phyloP scores from a whole-genome alignment of 2,329 filamentous ascomycete genomes.

The Elsinoe arachidis region DNA sequence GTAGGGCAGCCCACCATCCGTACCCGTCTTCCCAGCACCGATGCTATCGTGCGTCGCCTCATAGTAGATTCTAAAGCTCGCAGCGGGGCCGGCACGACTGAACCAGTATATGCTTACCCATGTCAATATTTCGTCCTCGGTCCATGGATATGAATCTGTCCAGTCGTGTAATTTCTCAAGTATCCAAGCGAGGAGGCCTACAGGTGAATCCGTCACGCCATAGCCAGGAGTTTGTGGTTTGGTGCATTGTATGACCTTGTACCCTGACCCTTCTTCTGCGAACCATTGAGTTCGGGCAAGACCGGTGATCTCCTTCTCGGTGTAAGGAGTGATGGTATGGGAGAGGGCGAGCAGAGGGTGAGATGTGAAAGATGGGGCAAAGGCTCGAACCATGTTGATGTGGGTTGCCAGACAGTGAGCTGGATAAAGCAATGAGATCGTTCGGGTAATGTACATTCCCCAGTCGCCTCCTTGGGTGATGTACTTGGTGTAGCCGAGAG shows the following conservation, averaged over 20 bases:
- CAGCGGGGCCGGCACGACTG: slow-evolving; percentile 58
- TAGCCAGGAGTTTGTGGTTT: slow-evolving; percentile 67
- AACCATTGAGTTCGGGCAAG: slow-evolving; percentile 52
- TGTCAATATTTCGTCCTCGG: slow-evolving; percentile 64
- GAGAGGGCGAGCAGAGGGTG: slow-evolving; percentile 51
- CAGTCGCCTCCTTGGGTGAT: slow-evolving; percentile 58
- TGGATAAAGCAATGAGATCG: slow-evolving; percentile 53
- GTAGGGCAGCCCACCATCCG: slow-evolving; percentile 11
- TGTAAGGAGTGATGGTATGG: slow-evolving; percentile 48
- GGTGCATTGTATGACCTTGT: slow-evolving; percentile 53
- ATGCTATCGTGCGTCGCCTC: slow-evolving; percentile 44
- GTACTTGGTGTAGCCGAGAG: slow-evolving; percentile 57
- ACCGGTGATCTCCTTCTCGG: slow-evolving; percentile 42
- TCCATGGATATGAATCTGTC: slow-evolving; percentile 65
- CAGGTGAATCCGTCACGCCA: slow-evolving; percentile 58
- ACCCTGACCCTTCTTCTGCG: slow-evolving; percentile 46
- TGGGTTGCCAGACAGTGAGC: slow-evolving; percentile 51
- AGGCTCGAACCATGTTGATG: slow-evolving; percentile 50
- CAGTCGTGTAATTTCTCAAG: slow-evolving; percentile 74
- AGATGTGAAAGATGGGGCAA: slow-evolving; percentile 41
- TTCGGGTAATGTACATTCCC: slow-evolving; percentile 58
- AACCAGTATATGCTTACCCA: slow-evolving; percentile 71
- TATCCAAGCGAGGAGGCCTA: slow-evolving; percentile 66
- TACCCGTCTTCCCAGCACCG: neutral
- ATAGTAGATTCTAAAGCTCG: slow-evolving; percentile 64